Evolutionary conservation across 2,329 filamentous ascomycete genomes (phyloP).

Genomic region (Fusarium hainanense): DNA sequence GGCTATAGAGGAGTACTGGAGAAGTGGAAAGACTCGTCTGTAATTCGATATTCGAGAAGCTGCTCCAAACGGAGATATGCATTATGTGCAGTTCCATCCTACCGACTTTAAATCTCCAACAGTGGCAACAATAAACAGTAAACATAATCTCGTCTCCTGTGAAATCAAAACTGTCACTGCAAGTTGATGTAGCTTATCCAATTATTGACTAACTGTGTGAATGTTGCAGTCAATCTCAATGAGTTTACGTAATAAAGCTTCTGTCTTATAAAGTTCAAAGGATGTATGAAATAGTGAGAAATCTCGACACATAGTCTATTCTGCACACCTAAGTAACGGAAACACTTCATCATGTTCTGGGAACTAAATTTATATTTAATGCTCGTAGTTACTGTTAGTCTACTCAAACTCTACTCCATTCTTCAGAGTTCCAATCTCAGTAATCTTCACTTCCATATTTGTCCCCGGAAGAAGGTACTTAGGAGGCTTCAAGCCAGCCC

Average conservation of each 20-base stretch:
- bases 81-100: fast-evolving
- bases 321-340: no score
- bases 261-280: no score
- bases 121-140: fast-evolving
- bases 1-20: neutral
- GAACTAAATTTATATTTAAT: neutral
- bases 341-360: neutral
- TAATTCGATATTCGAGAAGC: fast-evolving
- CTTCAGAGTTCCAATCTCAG: slow-evolving; percentile 52
- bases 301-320: neutral
- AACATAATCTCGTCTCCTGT: neutral
- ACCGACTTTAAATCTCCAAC: fast-evolving
- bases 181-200: neutral
- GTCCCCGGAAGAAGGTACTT: slow-evolving; percentile 54
- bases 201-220: fast-evolving
- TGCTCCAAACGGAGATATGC: fast-evolving
- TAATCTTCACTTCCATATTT: slow-evolving; percentile 54
- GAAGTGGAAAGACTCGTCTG: fast-evolving
- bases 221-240: fast-evolving
- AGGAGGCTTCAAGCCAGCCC: slow-evolving; percentile 56
- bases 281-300: no score
- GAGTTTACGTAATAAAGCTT: fast-evolving
- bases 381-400: neutral
- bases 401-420: slow-evolving; percentile 48
- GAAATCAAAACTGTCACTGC: fast-evolving